A percentile compares a stretch with the other conserved stretches of the same genome.
These are phyloP conservation scores for Mycosarcoma maydis DNA, from an alignment of 1,284 basidiomycete species.

Conservation along the genomic window DNA sequence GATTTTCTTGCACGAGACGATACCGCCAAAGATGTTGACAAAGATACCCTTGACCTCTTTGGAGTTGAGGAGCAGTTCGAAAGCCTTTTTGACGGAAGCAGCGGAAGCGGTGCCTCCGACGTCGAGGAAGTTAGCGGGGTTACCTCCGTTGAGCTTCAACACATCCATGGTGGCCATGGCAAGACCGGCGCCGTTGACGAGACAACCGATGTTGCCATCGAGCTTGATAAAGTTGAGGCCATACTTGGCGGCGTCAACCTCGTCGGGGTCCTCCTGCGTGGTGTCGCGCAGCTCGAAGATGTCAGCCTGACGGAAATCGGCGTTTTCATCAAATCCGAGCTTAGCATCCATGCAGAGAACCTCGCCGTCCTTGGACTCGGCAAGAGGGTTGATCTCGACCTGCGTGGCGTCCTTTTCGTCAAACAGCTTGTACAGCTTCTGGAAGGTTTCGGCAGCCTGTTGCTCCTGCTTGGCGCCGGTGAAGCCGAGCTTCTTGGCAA, in stretches of 20 bases:
- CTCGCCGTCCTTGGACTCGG: conserved; percentile 90
- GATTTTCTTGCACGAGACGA: conserved; percentile 91
- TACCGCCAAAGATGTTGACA: conserved; percentile 83
- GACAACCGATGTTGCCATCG: conserved; percentile 95
- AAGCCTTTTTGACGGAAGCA: conserved; percentile 98
- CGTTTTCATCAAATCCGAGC: conserved; percentile 99
- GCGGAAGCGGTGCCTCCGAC: conserved; percentile 97
- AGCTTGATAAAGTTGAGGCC: conserved; percentile 99
- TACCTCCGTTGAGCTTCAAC: conserved; percentile 75
- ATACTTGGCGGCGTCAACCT: conserved; percentile 80
- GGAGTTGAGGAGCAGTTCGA: conserved; percentile 90
- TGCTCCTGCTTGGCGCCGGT: conserved; percentile 78
- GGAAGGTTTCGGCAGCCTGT: conserved; percentile 89
- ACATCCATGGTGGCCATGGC: conserved; percentile 99
- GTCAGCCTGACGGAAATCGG: conserved; percentile 94
- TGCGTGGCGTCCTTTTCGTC: conserved; percentile 99
- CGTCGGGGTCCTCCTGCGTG: conserved; percentile 94
- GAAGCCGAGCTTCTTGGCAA: conserved; percentile 93
- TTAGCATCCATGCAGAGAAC: conserved; percentile 99
- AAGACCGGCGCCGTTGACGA: conserved; percentile 98
- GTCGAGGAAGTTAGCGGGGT: conserved; percentile 98
- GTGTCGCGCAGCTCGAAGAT: conserved; percentile 89
- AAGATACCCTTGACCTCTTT: conserved; percentile 97
- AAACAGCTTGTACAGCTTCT: conserved; percentile 95
- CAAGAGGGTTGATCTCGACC: conserved; percentile 99